Base-by-base conservation (phyloP, 176 grass and related monocot species). In the Aegilops tauschii region DNA sequence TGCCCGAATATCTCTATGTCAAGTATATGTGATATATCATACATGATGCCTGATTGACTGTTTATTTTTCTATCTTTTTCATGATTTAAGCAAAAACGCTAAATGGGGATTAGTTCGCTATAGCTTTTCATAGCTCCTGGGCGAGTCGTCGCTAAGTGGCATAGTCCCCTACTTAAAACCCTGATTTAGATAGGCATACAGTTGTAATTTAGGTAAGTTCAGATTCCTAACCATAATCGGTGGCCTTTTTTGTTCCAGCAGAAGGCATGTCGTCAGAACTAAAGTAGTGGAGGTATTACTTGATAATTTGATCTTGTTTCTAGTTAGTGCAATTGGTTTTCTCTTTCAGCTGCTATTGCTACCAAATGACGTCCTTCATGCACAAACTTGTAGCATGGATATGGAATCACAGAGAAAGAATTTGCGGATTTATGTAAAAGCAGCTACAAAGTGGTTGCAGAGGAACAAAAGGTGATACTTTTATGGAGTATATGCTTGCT, bases 371-470 rank as follows among this genome's bases (percentile, higher is more conserved):
- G 75, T 66, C 34, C 3, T 90, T 12, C 13, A 45, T 54, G 36
- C 72, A 37, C 69, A 12, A 75, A 71, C 14, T 4, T 78, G 81
- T 80, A 98, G 93, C 92, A 90, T 69, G 95, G 93, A 68, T 98
- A 93, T 89, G 88, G 93, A 25, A 90, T 97, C 64, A 77, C 59
- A 82, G 95, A 87, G 17, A 89, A 95, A 84, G 95, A 98, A 90
- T 86, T 95, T 52, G 86, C 87, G 78, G 95, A 95, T 83, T 87
- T 93, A 65, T 95, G 93, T 90, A 95, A 89, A 80, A 35, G 32
- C 32, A 91, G 93, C 66, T 92, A 92, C 81, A 95, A 95, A 82
- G 91, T 93, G 78, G 90, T 95, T 32, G 93, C 95, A 36, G 95
- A 98, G 86, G 93, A 95, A 79, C 93, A 95, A 81, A 98, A 98